Evolutionary conservation across 768 basidiomycete species (phyloP), one percentile per base, ranked within the genome.

Genomic region (Rhizopogon roseolus): DNA sequence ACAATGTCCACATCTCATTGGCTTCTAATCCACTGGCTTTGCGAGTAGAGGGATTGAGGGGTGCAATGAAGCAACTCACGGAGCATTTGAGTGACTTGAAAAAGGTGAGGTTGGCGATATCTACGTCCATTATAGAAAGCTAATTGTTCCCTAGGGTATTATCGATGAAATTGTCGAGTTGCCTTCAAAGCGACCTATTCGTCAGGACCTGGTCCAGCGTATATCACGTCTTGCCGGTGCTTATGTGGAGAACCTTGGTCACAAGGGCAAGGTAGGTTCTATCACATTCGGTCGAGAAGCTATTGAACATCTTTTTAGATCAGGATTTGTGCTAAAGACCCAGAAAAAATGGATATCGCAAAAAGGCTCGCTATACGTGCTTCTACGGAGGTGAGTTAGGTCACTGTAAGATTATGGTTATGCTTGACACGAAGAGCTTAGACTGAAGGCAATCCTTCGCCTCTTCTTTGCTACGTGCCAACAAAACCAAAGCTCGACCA

Each of bases 181-280:
- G 13, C 84, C 84, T 9, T 68, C 75, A 4, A 64, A 69, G 27
- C 62, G 61, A 41, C 66, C 71, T n/a, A 60, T 88, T 39, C 69
- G 66, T 1, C 60, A 69, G 9, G 78, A 80, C 51, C 57, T 81
- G n/a, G 60, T 85, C 19, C 81, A 82, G 55, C 76, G 75, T 27
- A 81, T 91, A 55, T 91, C 90, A n/a, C 82, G 85, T 50, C 53
- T 81, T 17, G 76, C 86, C 6, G 82, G 81, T 41, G 88, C 84
- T 4, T 83, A 84, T 57, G 66, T 83, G 5, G 84, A 88, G 63
- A 76, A 75, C 54, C 61, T 74, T 27, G 76, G 75, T 22, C 60
- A 65, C 40, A 68, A 71, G 50, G 77, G 78, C 54, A 73, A 75
- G 68, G 85, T 82, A 57, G 54, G 66, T 41, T 41, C 48, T 41